Evolutionary conservation across 306 rosid species (phyloP), one percentile per base, ranked within the genome.

Genomic region (Fagus sylvatica): DNA sequence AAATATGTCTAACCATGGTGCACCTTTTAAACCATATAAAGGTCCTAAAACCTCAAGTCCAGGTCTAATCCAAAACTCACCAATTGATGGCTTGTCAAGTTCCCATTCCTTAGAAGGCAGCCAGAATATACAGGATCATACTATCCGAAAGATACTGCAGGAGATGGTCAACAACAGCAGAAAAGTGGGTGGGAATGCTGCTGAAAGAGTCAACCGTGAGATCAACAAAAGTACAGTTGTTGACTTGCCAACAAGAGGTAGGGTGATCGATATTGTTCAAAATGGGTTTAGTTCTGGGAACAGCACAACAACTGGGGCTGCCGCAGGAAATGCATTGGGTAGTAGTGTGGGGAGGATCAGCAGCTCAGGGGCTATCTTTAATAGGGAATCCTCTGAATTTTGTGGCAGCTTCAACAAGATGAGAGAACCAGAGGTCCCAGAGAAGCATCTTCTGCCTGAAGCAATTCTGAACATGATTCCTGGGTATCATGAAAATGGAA

Each of bases 141-240:
- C 71, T 9, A 60, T 82, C 64, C 67, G 69, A 28, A 78, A 78
- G 70, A 34, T 78, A 1, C 39, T 78, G n/a, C 80, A 69, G 80
- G 86, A 78, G 61, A 48, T 78, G 62, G 54, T 81, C 43, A 72
- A 82, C 72, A 53, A 32, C 53, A 82, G 78, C 49, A 71, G 15
- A 37, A 28, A 72, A 51, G 69, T 32, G 37, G 41, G 74, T 17
- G 55, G 42, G 56, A 49, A 32, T 13, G 76, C 8, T 34, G 55
- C 54, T 41, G 71, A 42, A 42, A 34, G 42, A 33, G 69, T 36
- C 17, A 62, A 33, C 43, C 19, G 43, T 6, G 41, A 33, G 22
- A n/a, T 5, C 17, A 8, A 42, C 42, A 36, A 62, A 3, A 16
- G 69, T 15, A 10, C 19, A 2, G 78, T 60, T 5, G 17, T 66